Conservation (phyloP, 139 green algal genomes). For the Microglena sp. region DNA sequence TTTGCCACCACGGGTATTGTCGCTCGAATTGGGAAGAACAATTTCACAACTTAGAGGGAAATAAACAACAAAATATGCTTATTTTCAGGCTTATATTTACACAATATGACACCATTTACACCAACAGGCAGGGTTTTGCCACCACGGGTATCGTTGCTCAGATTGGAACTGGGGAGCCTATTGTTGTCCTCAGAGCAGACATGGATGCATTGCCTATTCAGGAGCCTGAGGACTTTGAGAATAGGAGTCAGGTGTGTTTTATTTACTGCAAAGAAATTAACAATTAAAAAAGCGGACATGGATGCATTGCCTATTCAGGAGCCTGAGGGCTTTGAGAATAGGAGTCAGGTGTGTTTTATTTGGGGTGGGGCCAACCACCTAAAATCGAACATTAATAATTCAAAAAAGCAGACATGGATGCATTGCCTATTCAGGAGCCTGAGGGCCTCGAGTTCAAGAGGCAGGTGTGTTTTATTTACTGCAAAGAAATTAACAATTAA, state of each 20-base stretch:
- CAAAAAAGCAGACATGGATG: slow-evolving; percentile 88
- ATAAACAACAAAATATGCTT: no score
- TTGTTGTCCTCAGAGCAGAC: slow-evolving; percentile 71
- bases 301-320: not conserved
- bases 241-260: not conserved
- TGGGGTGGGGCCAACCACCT: no score
- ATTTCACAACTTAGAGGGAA: no score
- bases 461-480: not conserved
- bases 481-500: not conserved
- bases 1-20: no score
- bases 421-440: slow-evolving; percentile 64
- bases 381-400: no score
- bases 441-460: slow-evolving; percentile 12
- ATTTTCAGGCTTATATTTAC: no score
- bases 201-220: slow-evolving; percentile 85
- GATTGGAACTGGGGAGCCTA: slow-evolving; percentile 8
- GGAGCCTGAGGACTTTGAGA: slow-evolving; percentile 26
- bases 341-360: no score
- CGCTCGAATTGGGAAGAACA: no score
- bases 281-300: not conserved
- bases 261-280: not conserved
- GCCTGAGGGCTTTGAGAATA: no score
- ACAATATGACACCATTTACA: no score
- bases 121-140: no score
- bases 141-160: slow-evolving; percentile 11